These are phyloP conservation scores for Blastomyces emzantsi DNA, from an alignment of 2,329 filamentous ascomycete genomes.

Conservation along the genomic window DNA sequence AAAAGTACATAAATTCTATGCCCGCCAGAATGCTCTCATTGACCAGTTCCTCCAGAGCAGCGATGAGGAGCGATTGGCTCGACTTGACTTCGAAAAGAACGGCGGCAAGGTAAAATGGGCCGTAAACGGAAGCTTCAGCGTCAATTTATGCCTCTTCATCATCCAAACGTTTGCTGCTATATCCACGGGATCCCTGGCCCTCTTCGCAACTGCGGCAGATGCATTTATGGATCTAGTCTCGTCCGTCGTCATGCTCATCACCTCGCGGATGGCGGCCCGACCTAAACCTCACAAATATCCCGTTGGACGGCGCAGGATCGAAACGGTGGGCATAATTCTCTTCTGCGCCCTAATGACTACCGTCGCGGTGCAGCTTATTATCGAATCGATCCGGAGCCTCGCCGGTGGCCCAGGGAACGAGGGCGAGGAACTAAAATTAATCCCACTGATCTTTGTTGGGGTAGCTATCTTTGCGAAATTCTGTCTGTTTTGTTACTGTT, in stretches of 20 bases:
- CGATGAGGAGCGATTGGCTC: slow-evolving; percentile 46
- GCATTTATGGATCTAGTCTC: slow-evolving; percentile 59
- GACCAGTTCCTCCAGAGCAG: slow-evolving; percentile 46
- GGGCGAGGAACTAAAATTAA: slow-evolving; percentile 41
- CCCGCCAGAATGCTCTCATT: slow-evolving; percentile 33
- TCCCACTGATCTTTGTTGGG: slow-evolving; percentile 48
- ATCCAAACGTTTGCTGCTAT: slow-evolving; percentile 53
- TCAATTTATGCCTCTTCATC: slow-evolving; percentile 48
- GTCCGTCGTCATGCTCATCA: slow-evolving; percentile 54
- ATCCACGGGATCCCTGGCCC: slow-evolving; percentile 51
- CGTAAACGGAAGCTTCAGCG: slow-evolving; percentile 44
- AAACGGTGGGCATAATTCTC: slow-evolving; percentile 57
- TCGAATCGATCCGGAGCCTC: slow-evolving; percentile 49
- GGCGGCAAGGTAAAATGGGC: slow-evolving; percentile 46
- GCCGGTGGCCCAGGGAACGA: slow-evolving; percentile 37
- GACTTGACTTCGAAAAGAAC: slow-evolving; percentile 45
- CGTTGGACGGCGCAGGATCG: slow-evolving; percentile 53
- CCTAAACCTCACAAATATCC: slow-evolving; percentile 56
- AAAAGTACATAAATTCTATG: slow-evolving; percentile 37
- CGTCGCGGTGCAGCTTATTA: slow-evolving; percentile 53
- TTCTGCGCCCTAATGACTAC: slow-evolving; percentile 60
- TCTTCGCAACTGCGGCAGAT: slow-evolving; percentile 58
- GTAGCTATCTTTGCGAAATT: slow-evolving; percentile 31
- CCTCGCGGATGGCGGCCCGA: slow-evolving; percentile 49
- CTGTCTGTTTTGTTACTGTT: slow-evolving; percentile 18